Conservation (phyloP, 1,284 basidiomycete genomes). For the Rhodotorula glutinis region DNA sequence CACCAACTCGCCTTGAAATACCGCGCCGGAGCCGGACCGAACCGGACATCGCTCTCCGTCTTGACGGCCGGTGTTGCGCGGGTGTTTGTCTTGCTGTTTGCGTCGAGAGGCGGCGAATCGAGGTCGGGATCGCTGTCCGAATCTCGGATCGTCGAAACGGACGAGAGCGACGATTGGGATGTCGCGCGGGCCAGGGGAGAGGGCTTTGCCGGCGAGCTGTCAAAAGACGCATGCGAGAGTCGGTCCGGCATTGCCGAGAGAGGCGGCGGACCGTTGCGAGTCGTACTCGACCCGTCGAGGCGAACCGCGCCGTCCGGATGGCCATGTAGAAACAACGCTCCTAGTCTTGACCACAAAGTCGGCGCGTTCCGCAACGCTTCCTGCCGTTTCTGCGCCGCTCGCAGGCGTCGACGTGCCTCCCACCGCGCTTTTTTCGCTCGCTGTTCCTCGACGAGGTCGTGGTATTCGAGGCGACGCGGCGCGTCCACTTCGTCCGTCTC, state of each 20-base stretch:
- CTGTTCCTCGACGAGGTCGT: slow-evolving; percentile 28
- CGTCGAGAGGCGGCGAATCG: not conserved
- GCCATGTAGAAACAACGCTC: not conserved
- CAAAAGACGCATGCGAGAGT: not conserved
- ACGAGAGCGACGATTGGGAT: not conserved
- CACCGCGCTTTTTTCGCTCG: slow-evolving; percentile 8
- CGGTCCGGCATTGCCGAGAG: too few relatives aligned
- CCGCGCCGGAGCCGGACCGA: slow-evolving; percentile 27
- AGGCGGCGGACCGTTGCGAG: too few relatives aligned
- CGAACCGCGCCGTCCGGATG: not conserved
- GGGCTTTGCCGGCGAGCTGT: not conserved
- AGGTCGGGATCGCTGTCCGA: not conserved
- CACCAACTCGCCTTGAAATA: slow-evolving; percentile 24
- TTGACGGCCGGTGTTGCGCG: slow-evolving; percentile 6
- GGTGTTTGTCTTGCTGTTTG: not conserved
- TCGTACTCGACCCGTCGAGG: not conserved
- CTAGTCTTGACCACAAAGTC: not conserved
- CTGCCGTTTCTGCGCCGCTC: not conserved
- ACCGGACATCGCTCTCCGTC: slow-evolving; percentile 30
- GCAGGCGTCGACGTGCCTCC: slow-evolving; percentile 8
- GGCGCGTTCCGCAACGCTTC: not conserved
- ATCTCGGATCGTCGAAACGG: not conserved
- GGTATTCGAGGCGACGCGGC: slow-evolving; percentile 14
- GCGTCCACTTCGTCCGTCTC: not conserved
- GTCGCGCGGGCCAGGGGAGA: not conserved